phyloP scores from a whole-genome alignment of 371 early-diverging fungal genomes.

The Zopfochytrium polystomum region DNA sequence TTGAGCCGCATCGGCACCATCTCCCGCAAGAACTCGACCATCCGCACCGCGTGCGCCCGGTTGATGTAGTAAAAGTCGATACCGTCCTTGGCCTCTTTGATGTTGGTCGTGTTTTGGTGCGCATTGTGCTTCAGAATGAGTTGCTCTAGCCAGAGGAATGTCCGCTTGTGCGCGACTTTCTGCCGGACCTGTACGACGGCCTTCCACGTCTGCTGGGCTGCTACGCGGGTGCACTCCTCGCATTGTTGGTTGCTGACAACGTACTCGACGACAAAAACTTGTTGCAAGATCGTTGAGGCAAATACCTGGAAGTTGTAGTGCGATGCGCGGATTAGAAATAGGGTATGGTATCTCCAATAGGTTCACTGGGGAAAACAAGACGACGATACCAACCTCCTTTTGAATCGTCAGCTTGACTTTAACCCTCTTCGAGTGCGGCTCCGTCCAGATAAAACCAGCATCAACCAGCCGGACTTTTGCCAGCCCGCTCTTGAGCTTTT shows the following conservation, averaged over 20 bases:
- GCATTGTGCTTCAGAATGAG: slow-evolving; percentile 97
- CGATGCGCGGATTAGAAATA: too few relatives aligned
- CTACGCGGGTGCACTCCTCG: slow-evolving; percentile 95
- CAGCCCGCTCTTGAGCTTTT: slow-evolving; percentile 88
- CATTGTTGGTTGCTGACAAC: slow-evolving; percentile 93
- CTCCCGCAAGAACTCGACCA: slow-evolving; percentile 91
- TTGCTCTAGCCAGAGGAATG: slow-evolving; percentile 98
- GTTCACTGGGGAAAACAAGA: neutral
- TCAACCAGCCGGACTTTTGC: slow-evolving; percentile 92
- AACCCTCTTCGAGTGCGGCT: slow-evolving; percentile 94
- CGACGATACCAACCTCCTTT: slow-evolving; percentile 70
- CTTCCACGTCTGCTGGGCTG: slow-evolving; percentile 99
- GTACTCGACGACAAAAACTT: slow-evolving; percentile 94
- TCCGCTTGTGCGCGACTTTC: slow-evolving; percentile 92
- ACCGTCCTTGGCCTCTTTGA: slow-evolving; percentile 96
- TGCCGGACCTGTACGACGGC: slow-evolving; percentile 98
- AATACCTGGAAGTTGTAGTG: slow-evolving; percentile 60
- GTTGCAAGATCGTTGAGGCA: slow-evolving; percentile 91
- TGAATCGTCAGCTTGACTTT: slow-evolving; percentile 97
- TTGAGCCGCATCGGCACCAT: slow-evolving; percentile 86
- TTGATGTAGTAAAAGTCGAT: slow-evolving; percentile 98
- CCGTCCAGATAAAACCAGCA: slow-evolving; percentile 98
- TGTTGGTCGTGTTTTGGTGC: slow-evolving; percentile 95
- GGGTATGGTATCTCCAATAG: too few relatives aligned
- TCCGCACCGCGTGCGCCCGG: slow-evolving; percentile 88